A percentile compares a stretch with the other conserved stretches of the same genome.
Conservation (phyloP, 2,329 filamentous ascomycete species). For the Epichloe uncinata region DNA sequence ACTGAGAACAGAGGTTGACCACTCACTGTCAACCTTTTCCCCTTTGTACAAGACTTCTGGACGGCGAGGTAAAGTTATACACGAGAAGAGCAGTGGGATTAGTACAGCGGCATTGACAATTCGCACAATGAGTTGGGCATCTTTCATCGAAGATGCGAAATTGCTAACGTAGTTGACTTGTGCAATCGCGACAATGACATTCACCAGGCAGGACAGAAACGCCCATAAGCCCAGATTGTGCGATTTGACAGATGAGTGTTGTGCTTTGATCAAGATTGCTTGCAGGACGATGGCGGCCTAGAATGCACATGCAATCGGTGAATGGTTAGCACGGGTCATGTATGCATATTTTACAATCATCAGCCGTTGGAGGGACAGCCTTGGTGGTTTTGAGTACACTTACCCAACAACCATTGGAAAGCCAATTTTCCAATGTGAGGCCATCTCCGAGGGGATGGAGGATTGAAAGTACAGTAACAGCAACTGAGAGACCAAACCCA, state of each 20-base stretch:
- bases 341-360: not conserved
- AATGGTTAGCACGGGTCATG: not conserved
- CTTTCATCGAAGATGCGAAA: slow-evolving; percentile 19
- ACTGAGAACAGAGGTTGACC: slow-evolving; percentile 44
- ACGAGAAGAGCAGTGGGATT: slow-evolving; percentile 32
- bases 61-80: slow-evolving; percentile 48
- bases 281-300: slow-evolving; percentile 41
- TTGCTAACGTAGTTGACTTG: slow-evolving; percentile 28
- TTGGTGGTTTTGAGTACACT: slow-evolving; percentile 16
- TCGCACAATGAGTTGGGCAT: slow-evolving; percentile 31
- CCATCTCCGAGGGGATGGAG: slow-evolving; percentile 21
- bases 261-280: slow-evolving; percentile 32
- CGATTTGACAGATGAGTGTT: slow-evolving; percentile 35
- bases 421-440: slow-evolving; percentile 42
- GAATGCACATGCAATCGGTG: not conserved
- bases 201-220: slow-evolving; percentile 32
- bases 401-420: slow-evolving; percentile 52
- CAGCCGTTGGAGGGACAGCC: not conserved
- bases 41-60: slow-evolving; percentile 51
- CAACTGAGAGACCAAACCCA: slow-evolving; percentile 43
- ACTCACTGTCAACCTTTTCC: slow-evolving; percentile 48
- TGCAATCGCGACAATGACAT: slow-evolving; percentile 29
- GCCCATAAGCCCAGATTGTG: slow-evolving; percentile 41
- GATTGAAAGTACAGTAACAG: slow-evolving; percentile 40
- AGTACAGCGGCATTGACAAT: slow-evolving; percentile 31